Evolutionary conservation across 179 eudicot species (phyloP), one percentile per base, ranked within the genome.

Genomic region (Amaranthus tricolor): DNA sequence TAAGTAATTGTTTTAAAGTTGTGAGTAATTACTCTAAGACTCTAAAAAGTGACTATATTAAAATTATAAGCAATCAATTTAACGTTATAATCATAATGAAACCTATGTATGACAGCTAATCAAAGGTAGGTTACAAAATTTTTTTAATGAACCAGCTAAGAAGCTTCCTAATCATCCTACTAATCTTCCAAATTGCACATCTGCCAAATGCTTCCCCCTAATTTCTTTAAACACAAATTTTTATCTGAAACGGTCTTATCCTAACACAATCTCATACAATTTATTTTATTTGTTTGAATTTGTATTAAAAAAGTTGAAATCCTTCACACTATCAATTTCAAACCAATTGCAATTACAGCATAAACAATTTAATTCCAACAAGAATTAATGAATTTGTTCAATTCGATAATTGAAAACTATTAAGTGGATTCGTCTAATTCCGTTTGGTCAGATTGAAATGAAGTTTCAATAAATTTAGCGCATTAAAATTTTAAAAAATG

Each of bases 41-140:
- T n/a, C n/a, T n/a, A n/a, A n/a, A n/a, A n/a, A n/a, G n/a, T n/a
- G n/a, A n/a, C n/a, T n/a, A n/a, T n/a, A n/a, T n/a, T n/a, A n/a
- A n/a, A n/a, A n/a, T n/a, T n/a, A n/a, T n/a, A n/a, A n/a, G n/a
- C n/a, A n/a, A n/a, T n/a, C n/a, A n/a, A n/a, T n/a, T n/a, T n/a
- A n/a, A n/a, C n/a, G n/a, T 19, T 14, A 60, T 24, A n/a, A 68
- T 62, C 63, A 74, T 68, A 74, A 62, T 44, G 50, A 65, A 2
- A 58, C 57, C 20, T 31, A 63, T 52, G 58, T 9, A 60, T 21
- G 74, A 77, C 80, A 68, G 49, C 75, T 77, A 67, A 74, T 61
- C 44, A 51, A 55, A 51, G 1, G 44, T 45, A 51, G 65, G 59
- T 53, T 68, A 40, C 31, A 56, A 21, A 17, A 44, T 53, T 61